Evolutionary conservation across 768 basidiomycete species (phyloP), one percentile per base, ranked within the genome.

Genomic region (Kwoniella bestiolae): DNA sequence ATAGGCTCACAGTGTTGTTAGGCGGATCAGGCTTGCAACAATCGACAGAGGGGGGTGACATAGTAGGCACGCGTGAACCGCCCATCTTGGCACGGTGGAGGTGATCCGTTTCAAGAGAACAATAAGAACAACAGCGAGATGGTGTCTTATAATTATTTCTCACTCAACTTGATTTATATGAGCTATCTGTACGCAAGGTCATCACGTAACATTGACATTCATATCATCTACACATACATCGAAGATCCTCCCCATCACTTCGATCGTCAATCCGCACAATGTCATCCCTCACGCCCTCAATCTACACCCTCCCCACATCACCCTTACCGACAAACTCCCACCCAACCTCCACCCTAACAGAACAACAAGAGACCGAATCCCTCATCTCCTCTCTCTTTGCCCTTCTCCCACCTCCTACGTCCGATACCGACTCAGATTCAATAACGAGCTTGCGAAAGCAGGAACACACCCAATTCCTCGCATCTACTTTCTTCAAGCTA

Each of bases 381-480:
- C 50, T 76, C 25, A 70, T 76, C 50, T 67, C 69, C 4, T 14
- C 49, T 14, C 63, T 75, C 38, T 51, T 77, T 29, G 32, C 44
- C 14, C 47, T 58, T 18, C 56, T 61, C 21, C 14, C 73, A 18
- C 65, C 71, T 8, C 62, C 59, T 35, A 38, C 38, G 46, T 44
- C 41, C 26, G 26, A 38, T 9, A 23, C 50, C 5, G 56, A 45
- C 14, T 29, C 29, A 16, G 32, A 59, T 41, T 59, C 25, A 14
- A 55, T 57, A 84, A 88, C 46, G 46, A 77, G 46, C 62, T 52
- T 60, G 2, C 83, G 94, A 3, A 83, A 90, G 44, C 86, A 85
- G 46, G 79, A 83, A 1, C 94, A 96, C 77, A 83, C 93, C 69
- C 86, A 89, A 66, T 95, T 87, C 75, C 86, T 95, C 25, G 84